phyloP scores from a whole-genome alignment of 306 rosid species.

The Trifolium pratense region DNA sequence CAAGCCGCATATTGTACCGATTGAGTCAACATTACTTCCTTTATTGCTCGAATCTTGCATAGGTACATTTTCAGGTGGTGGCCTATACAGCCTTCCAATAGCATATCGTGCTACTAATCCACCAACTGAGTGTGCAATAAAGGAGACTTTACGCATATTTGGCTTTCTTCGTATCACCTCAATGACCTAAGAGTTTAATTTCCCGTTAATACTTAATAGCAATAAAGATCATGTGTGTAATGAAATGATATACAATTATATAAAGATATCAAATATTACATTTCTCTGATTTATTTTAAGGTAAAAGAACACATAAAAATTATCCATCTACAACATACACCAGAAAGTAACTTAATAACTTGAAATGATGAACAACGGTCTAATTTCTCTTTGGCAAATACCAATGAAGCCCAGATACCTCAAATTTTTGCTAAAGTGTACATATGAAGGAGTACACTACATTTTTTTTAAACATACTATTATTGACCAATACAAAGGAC shows the following conservation, averaged over 20 bases:
- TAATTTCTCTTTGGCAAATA: slow-evolving; percentile 17
- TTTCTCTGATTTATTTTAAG: slow-evolving; percentile 20
- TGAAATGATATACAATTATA: slow-evolving; percentile 18
- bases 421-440: neutral
- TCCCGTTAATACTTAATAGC: slow-evolving; percentile 16
- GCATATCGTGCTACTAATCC: slow-evolving; percentile 94
- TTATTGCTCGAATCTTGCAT: slow-evolving; percentile 43
- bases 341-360: slow-evolving; percentile 15
- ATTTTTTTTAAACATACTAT: neutral
- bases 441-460: neutral
- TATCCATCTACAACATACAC: slow-evolving; percentile 17
- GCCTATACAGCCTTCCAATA: slow-evolving; percentile 78
- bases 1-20: slow-evolving; percentile 77
- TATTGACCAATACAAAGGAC: neutral
- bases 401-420: neutral
- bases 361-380: slow-evolving; percentile 14
- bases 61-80: slow-evolving; percentile 55
- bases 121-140: slow-evolving; percentile 95
- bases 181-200: slow-evolving; percentile 58
- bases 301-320: slow-evolving; percentile 10
- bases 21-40: slow-evolving; percentile 48
- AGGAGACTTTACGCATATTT: slow-evolving; percentile 73
- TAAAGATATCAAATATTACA: slow-evolving; percentile 31
- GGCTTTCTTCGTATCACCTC: slow-evolving; percentile 77
- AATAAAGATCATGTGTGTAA: slow-evolving; percentile 11